Evolutionary conservation across 768 basidiomycete genomes (phyloP).

Genomic region (Clavulina sp.): DNA sequence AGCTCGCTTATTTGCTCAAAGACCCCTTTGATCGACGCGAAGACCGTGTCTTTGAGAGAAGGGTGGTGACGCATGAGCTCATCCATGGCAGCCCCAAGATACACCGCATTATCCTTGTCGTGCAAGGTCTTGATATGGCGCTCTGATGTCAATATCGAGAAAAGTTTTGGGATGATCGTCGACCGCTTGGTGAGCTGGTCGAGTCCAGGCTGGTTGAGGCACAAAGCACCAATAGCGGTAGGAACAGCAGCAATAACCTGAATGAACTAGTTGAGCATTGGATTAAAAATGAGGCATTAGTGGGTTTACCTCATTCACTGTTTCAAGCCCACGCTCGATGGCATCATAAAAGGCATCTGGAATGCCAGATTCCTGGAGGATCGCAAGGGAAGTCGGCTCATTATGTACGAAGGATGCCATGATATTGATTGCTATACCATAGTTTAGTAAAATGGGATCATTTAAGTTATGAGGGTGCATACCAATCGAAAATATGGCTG

Average conservation of each 20-base stretch:
- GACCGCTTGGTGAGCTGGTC: slow-evolving; percentile 61
- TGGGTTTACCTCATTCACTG: slow-evolving; percentile 58
- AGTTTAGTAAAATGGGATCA: not conserved
- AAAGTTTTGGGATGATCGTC: slow-evolving; percentile 67
- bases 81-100: slow-evolving; percentile 80
- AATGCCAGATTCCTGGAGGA: slow-evolving; percentile 82
- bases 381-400: slow-evolving; percentile 82
- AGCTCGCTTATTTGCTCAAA: slow-evolving; percentile 58
- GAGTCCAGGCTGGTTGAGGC: slow-evolving; percentile 81
- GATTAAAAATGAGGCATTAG: slow-evolving; percentile 4
- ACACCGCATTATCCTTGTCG: slow-evolving; percentile 83
- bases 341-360: slow-evolving; percentile 80
- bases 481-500: slow-evolving; percentile 75
- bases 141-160: slow-evolving; percentile 74
- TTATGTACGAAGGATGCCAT: slow-evolving; percentile 97
- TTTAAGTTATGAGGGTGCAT: slow-evolving; percentile 15
- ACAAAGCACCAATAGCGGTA: slow-evolving; percentile 90
- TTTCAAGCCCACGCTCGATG: slow-evolving; percentile 69
- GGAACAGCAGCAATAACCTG: slow-evolving; percentile 86
- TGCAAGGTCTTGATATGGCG: slow-evolving; percentile 65
- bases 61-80: slow-evolving; percentile 96
- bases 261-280: not conserved
- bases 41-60: slow-evolving; percentile 57
- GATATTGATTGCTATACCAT: slow-evolving; percentile 60
- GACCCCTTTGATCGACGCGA: slow-evolving; percentile 55